These are phyloP conservation scores for Trametes cubensis DNA, from an alignment of 768 basidiomycete species.

Conservation along the genomic window DNA sequence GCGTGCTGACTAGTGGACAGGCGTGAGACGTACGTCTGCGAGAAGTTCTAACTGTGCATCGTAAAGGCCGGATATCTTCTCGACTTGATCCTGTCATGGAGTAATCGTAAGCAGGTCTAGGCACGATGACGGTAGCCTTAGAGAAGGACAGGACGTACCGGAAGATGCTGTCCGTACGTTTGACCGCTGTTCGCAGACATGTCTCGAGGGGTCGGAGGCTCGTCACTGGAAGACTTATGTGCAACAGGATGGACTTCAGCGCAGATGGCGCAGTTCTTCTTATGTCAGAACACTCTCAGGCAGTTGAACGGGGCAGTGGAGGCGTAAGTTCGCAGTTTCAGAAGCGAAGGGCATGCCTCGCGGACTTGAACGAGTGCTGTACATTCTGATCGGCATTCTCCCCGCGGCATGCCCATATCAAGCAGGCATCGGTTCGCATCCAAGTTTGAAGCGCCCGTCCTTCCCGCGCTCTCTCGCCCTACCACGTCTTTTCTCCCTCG, in stretches of 20 bases:
- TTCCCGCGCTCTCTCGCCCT: neutral
- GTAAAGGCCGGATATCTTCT: constrained; percentile 57
- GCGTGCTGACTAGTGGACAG: neutral
- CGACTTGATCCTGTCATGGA: constrained; percentile 66
- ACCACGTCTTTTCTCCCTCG: neutral
- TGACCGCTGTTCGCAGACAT: constrained; percentile 27
- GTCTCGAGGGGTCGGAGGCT: neutral
- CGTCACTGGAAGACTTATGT: neutral
- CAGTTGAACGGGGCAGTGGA: no score
- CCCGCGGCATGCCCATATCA: neutral
- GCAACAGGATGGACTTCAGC: no score
- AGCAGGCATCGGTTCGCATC: neutral
- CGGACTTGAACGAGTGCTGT: constrained; percentile 8
- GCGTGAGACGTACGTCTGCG: constrained; percentile 54
- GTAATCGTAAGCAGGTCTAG: neutral
- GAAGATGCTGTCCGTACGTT: constrained; percentile 56
- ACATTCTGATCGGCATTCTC: constrained; percentile 12
- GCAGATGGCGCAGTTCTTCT: no score
- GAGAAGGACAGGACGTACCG: constrained; percentile 41
- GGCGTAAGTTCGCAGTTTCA: no score
- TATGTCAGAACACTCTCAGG: no score
- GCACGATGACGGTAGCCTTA: no score
- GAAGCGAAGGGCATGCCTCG: neutral
- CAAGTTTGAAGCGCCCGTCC: neutral
- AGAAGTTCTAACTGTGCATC: constrained; percentile 69